Conservation (phyloP, 495 filamentous ascomycete genomes). For the Penicillium bialowiezense region DNA sequence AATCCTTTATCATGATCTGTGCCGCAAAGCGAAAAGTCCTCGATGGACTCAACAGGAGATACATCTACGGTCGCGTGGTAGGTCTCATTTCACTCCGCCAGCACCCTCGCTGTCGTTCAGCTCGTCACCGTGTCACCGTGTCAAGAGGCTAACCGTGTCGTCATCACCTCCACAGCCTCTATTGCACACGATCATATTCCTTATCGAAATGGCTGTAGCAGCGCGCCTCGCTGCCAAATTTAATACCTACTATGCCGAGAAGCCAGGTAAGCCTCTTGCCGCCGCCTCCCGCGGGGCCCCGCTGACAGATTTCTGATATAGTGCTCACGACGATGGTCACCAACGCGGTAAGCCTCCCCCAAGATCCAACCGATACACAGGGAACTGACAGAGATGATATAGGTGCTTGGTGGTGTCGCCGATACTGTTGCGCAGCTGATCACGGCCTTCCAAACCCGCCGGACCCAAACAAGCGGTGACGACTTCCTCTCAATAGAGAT, state of each 20-base stretch:
- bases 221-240: conserved; percentile 81
- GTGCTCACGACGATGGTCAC: conserved; percentile 98
- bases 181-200: conserved; percentile 77
- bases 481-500: conserved; percentile 86
- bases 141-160: conserved; percentile 10
- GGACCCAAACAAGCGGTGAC: conserved; percentile 49
- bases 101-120: neutral
- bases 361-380: neutral
- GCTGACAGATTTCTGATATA: conserved; percentile 37
- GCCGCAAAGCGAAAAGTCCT: conserved; percentile 56
- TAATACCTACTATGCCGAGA: conserved; percentile 85
- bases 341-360: conserved; percentile 68
- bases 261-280: conserved; percentile 59
- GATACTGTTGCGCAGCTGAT: conserved; percentile 95
- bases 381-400: conserved; percentile 15
- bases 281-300: conserved; percentile 1
- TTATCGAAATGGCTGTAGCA: conserved; percentile 84
- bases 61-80: conserved; percentile 78
- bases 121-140: neutral
- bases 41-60: conserved; percentile 70
- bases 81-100: conserved; percentile 17
- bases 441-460: conserved; percentile 71
- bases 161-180: conserved; percentile 63
- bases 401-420: conserved; percentile 85
- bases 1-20: conserved; percentile 39